These are phyloP conservation scores for Aspergillus japonicus DNA, from an alignment of 2,329 filamentous ascomycete species.

Conservation along the genomic window DNA sequence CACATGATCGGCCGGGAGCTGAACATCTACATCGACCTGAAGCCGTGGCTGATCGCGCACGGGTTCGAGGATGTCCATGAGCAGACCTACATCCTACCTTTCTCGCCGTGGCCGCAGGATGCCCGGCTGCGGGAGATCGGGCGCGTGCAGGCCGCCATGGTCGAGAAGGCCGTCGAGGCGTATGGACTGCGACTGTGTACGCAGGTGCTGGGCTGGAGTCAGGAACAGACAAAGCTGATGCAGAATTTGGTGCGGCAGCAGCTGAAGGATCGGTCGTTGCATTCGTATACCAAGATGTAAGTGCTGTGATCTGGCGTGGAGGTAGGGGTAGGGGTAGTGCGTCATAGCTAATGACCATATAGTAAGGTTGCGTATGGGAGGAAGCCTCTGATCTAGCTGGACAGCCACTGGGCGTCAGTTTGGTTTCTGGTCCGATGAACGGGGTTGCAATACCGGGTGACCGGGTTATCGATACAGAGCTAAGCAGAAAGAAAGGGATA, in stretches of 20 bases:
- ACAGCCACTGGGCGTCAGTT: background rate
- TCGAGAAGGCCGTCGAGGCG: slow-evolving; percentile 4
- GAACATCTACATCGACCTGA: slow-evolving; percentile 14
- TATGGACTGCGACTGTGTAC: slow-evolving; percentile 5
- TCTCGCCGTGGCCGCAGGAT: slow-evolving; percentile 34
- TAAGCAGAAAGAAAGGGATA: too few relatives aligned
- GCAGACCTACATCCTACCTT: slow-evolving; percentile 23
- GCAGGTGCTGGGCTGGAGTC: slow-evolving; percentile 6
- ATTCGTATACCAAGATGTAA: slow-evolving; percentile 9
- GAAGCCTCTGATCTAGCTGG: background rate
- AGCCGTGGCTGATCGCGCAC: slow-evolving; percentile 20
- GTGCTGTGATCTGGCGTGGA: background rate
- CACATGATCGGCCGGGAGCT: slow-evolving; percentile 18
- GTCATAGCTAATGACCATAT: background rate
- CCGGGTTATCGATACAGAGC: too few relatives aligned
- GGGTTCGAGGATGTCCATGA: slow-evolving; percentile 27
- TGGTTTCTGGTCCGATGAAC: too few relatives aligned
- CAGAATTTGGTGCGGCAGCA: slow-evolving; percentile 4
- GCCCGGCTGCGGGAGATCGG: slow-evolving; percentile 27
- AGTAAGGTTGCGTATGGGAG: slow-evolving; percentile 5
- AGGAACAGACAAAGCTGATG: background rate
- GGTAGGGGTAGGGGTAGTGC: too few relatives aligned
- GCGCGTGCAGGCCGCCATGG: slow-evolving; percentile 6
- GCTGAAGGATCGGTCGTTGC: background rate
- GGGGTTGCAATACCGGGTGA: too few relatives aligned